Evolutionary conservation across 2,329 filamentous ascomycete genomes (phyloP).

Genomic region (Ceratocystis ficicola): DNA sequence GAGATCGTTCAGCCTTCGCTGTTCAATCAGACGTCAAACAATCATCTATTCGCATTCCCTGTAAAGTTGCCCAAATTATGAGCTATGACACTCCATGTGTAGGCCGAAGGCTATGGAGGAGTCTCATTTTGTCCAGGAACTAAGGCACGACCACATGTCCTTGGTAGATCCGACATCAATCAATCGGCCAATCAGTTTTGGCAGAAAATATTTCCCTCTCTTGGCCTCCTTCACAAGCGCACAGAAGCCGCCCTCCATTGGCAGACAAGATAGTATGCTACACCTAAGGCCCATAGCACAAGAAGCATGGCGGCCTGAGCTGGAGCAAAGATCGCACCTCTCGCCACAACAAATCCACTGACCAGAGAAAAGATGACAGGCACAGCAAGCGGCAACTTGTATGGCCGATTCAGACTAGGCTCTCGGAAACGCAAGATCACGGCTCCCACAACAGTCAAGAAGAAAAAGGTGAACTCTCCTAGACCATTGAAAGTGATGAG

Average conservation of each 20-base stretch:
- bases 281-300: conserved; percentile 39
- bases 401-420: conserved; percentile 43
- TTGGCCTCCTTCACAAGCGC: neutral
- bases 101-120: neutral
- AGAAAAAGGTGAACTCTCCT: conserved; percentile 52
- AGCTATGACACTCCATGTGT: too few species aligned
- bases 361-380: conserved; percentile 44
- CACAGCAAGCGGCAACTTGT: conserved; percentile 40
- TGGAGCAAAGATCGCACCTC: conserved; percentile 48
- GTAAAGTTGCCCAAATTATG: too few species aligned
- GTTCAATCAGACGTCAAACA: neutral
- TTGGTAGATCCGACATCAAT: too few species aligned
- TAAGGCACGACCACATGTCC: too few species aligned
- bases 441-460: conserved; percentile 48
- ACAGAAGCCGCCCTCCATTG: conserved; percentile 27
- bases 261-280: conserved; percentile 28
- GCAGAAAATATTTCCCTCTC: too few species aligned
- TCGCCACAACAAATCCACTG: conserved; percentile 46
- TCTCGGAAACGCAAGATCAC: conserved; percentile 45
- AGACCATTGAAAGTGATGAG: conserved; percentile 49
- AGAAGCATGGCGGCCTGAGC: conserved; percentile 41
- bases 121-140: neutral
- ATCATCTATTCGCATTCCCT: too few species aligned
- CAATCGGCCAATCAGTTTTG: neutral
- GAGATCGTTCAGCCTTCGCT: neutral